Evolutionary conservation across 2,329 filamentous ascomycete species (phyloP).

Genomic region (Lachnellula arida): DNA sequence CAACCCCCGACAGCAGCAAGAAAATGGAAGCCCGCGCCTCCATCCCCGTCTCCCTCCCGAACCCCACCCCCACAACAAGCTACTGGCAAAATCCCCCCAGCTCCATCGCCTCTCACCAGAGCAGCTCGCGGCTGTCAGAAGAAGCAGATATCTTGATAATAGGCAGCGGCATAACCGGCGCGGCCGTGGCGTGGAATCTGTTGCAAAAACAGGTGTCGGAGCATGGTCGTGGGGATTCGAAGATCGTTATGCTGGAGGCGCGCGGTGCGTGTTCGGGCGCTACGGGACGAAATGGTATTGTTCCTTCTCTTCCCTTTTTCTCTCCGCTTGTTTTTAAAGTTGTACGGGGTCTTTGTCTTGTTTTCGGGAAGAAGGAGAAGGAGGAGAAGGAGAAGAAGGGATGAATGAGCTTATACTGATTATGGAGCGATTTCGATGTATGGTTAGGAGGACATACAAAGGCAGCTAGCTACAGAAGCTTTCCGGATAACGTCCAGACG

Average conservation of each 20-base stretch:
- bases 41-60: conserved; percentile 28
- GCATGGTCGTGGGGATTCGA: neutral
- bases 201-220: conserved; percentile 16
- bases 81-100: conserved; percentile 36
- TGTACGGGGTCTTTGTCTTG: no score
- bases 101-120: conserved; percentile 28
- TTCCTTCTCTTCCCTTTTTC: neutral
- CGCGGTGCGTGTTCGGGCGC: conserved; percentile 34
- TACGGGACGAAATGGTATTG: conserved; percentile 34
- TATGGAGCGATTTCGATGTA: no score
- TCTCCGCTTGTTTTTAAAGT: no score
- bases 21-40: conserved; percentile 20
- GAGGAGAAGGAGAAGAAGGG: no score
- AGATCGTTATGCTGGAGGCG: conserved; percentile 34
- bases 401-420: no score
- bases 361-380: no score
- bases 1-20: neutral
- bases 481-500: conserved; percentile 17
- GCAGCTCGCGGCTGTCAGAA: conserved; percentile 14
- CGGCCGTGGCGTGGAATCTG: conserved; percentile 23
- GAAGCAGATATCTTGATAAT: conserved; percentile 19
- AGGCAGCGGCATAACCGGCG: conserved; percentile 24
- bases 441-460: conserved; percentile 31
- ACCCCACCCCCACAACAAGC: conserved; percentile 27
- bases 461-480: conserved; percentile 29